Evolutionary conservation across 2,329 filamentous ascomycete species (phyloP), one percentile per base, ranked within the genome.

Genomic region (Hypoxylon sp.): DNA sequence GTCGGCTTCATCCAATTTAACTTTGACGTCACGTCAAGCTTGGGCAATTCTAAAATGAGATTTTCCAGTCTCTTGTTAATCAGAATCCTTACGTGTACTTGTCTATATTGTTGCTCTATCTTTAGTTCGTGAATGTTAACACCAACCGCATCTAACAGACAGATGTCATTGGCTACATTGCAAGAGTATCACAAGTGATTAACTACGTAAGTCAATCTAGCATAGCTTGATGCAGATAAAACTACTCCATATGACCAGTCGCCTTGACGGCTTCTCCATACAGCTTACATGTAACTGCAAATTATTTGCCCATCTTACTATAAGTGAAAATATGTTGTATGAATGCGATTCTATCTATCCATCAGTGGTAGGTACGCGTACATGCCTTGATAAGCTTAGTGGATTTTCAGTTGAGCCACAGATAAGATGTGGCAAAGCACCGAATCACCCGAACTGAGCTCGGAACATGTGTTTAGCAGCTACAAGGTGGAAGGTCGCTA

Each of bases 401-500:
- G 11, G 13, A 8, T 40, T 20, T 50, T 7, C 11, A 30, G 35
- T 46, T 61, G 27, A 54, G 49, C 48, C 48, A 61, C 49, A 53
- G 17, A 25, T 44, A 17, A 42, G 6, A 27, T 63, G 53, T 63
- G 53, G 60, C 51, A 31, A 63, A 63, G 51, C 51, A 17, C 59
- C 48, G 48, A 60, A 50, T 8, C 14, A 42, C 3, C 48, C 58
- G 20, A 56, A 20, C 42, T 31, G 20, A 46, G 58, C 48, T 25
- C 20, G 20, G 20, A 20, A 20, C 20, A 20, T 20, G 20, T 20
- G 20, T 20, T 20, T 61, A 49, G 44, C 49, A 33, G 13, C 27
- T 64, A 35, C 57, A 30, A 65, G 37, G 44, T 44, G 42, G n/a
- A 27, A 58, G 31, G 54, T 56, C 33, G 58, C 31, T 69, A 54